Percentiles rank a stretch among this genome's conserved stretches.
Conservation (phyloP, 2,329 filamentous ascomycete species). For the Ascosphaera aggregata region DNA sequence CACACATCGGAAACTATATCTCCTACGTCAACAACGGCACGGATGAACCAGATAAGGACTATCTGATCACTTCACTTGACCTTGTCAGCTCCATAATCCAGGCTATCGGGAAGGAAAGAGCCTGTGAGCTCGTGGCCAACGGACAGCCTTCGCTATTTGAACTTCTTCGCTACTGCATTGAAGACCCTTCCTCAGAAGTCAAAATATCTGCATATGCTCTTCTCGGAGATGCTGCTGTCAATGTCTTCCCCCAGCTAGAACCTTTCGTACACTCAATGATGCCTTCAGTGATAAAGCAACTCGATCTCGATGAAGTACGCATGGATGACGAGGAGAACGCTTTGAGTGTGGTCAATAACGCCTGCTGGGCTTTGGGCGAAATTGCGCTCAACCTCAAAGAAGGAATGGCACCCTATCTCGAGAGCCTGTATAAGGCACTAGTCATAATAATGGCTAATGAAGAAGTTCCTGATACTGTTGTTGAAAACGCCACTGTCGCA, state of each 20-base stretch:
- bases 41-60: slow-evolving; percentile 85
- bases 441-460: slow-evolving; percentile 67
- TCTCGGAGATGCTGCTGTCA: slow-evolving; percentile 84
- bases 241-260: slow-evolving; percentile 63
- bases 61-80: slow-evolving; percentile 84
- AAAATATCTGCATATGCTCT: slow-evolving; percentile 90
- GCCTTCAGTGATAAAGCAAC: slow-evolving; percentile 58
- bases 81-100: slow-evolving; percentile 85
- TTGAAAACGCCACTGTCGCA: slow-evolving; percentile 85
- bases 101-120: slow-evolving; percentile 51
- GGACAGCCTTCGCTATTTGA: slow-evolving; percentile 76
- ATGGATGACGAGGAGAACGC: slow-evolving; percentile 65
- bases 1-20: slow-evolving; percentile 64
- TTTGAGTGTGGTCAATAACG: slow-evolving; percentile 92
- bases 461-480: slow-evolving; percentile 64
- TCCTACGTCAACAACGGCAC: slow-evolving; percentile 42
- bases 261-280: slow-evolving; percentile 50
- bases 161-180: slow-evolving; percentile 75
- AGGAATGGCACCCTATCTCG: slow-evolving; percentile 53
- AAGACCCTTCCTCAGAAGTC: slow-evolving; percentile 75
- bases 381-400: slow-evolving; percentile 57
- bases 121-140: slow-evolving; percentile 48
- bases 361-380: slow-evolving; percentile 90
- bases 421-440: slow-evolving; percentile 52
- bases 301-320: slow-evolving; percentile 54